Percentiles rank a stretch among this genome's conserved stretches.
Conservation (phyloP, 106 monocot species). For the Acorus gramineus region DNA sequence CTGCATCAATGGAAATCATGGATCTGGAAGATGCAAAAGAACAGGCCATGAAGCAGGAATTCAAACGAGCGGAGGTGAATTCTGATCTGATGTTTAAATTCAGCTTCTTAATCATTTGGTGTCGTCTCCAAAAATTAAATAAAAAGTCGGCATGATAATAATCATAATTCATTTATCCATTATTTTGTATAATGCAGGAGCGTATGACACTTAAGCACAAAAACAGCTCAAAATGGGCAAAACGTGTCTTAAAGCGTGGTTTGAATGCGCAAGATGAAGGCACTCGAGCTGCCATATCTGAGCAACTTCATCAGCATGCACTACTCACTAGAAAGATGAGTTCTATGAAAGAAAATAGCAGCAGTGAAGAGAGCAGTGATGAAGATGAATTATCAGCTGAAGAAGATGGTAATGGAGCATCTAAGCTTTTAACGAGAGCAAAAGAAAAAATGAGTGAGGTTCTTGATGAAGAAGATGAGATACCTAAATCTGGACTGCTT, state of each 20-base stretch:
- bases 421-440: slow-evolving; percentile 54
- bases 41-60: slow-evolving; percentile 64
- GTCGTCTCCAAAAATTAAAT: too few species aligned
- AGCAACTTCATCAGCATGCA: slow-evolving; percentile 78
- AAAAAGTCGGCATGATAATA: too few species aligned
- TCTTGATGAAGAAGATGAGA: slow-evolving; percentile 61
- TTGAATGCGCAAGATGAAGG: slow-evolving; percentile 81
- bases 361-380: slow-evolving; percentile 48
- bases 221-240: slow-evolving; percentile 91
- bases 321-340: slow-evolving; percentile 82
- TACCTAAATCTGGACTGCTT: slow-evolving; percentile 57
- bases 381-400: slow-evolving; percentile 31
- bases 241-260: slow-evolving; percentile 68
- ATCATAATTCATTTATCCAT: background rate
- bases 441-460: slow-evolving; percentile 56
- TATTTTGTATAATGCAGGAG: slow-evolving; percentile 41
- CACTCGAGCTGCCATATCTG: slow-evolving; percentile 76
- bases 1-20: slow-evolving; percentile 27
- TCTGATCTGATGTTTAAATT: background rate
- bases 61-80: slow-evolving; percentile 88
- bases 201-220: slow-evolving; percentile 90
- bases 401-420: slow-evolving; percentile 17
- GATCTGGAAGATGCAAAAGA: slow-evolving; percentile 75
- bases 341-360: slow-evolving; percentile 67
- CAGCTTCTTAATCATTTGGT: too few species aligned